Evolutionary conservation across 768 basidiomycete species (phyloP).

Genomic region (Mycena crocata): DNA sequence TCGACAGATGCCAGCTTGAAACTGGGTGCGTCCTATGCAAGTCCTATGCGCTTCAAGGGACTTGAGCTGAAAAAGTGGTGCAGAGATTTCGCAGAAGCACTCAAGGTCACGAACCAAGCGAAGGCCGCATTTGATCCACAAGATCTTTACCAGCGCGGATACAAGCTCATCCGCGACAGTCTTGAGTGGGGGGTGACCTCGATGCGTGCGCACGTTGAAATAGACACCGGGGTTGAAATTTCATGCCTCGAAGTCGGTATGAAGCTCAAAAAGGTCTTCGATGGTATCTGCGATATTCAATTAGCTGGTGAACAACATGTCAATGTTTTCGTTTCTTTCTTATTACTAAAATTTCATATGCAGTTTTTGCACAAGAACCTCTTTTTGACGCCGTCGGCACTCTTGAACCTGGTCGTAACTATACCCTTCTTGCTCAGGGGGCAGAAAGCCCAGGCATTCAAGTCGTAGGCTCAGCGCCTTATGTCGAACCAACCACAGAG

Average conservation of each 20-base stretch:
- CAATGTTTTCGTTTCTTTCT: background rate
- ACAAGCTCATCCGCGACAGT: conserved; percentile 66
- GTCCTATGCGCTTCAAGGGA: too few species aligned
- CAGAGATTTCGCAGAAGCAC: conserved; percentile 68
- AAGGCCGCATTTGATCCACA: conserved; percentile 60
- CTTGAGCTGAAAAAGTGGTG: conserved; percentile 1
- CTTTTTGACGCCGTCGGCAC: conserved; percentile 54
- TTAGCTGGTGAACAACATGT: conserved; percentile 59
- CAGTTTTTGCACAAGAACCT: conserved; percentile 74
- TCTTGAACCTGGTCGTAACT: conserved; percentile 56
- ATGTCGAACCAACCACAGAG: conserved; percentile 63
- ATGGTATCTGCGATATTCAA: conserved; percentile 64
- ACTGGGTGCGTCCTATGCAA: conserved; percentile 60
- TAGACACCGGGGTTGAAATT: conserved; percentile 65
- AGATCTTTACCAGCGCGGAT: conserved; percentile 65
- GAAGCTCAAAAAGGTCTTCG: conserved; percentile 58
- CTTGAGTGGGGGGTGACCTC: conserved; percentile 71
- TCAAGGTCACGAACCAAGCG: conserved; percentile 61
- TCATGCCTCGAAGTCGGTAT: conserved; percentile 66
- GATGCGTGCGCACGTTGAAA: conserved; percentile 78
- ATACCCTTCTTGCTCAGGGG: conserved; percentile 57
- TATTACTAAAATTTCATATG: conserved; percentile 5
- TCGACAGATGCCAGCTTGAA: conserved; percentile 63
- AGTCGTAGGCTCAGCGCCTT: conserved; percentile 73
- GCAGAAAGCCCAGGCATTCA: conserved; percentile 52